These are phyloP conservation scores for Annulohypoxylon maeteangense DNA, from an alignment of 495 filamentous ascomycete species.

Conservation along the genomic window DNA sequence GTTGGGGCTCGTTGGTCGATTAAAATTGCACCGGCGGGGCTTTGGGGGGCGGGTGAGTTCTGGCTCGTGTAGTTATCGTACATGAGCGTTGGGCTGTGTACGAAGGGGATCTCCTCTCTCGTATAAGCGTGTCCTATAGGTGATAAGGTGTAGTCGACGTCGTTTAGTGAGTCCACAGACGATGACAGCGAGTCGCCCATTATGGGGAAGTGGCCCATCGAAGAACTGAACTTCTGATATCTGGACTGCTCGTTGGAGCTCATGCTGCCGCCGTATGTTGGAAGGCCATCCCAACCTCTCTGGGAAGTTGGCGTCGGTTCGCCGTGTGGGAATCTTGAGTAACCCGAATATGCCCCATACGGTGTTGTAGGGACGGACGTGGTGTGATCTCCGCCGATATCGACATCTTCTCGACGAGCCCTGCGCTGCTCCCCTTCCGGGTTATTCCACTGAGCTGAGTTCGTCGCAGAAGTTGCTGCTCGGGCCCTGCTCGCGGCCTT, in stretches of 20 bases:
- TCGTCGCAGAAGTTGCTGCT: slow-evolving; percentile 51
- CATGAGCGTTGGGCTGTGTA: slow-evolving; percentile 63
- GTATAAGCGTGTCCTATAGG: slow-evolving; percentile 62
- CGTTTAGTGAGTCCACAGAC: slow-evolving; percentile 63
- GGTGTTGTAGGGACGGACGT: slow-evolving; percentile 44
- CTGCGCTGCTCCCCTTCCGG: slow-evolving; percentile 50
- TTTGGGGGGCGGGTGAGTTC: slow-evolving; percentile 60
- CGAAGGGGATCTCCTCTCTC: slow-evolving; percentile 60
- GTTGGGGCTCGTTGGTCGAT: slow-evolving; percentile 62
- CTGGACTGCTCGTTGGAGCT: slow-evolving; percentile 39
- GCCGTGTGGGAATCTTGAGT: slow-evolving; percentile 48
- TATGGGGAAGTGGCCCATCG: slow-evolving; percentile 45
- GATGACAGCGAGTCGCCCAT: slow-evolving; percentile 58
- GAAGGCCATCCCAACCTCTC: slow-evolving; percentile 40
- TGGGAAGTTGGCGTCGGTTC: slow-evolving; percentile 48
- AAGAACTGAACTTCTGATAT: slow-evolving; percentile 44
- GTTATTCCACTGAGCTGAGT: slow-evolving; percentile 51
- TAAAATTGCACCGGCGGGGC: slow-evolving; percentile 63
- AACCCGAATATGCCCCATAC: slow-evolving; percentile 52
- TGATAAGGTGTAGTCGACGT: slow-evolving; percentile 64
- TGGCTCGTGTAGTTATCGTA: slow-evolving; percentile 62
- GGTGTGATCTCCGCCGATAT: slow-evolving; percentile 41
- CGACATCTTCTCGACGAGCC: slow-evolving; percentile 46
- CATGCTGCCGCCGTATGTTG: slow-evolving; percentile 43
- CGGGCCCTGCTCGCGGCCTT: slow-evolving; percentile 53